Conservation (phyloP, 805 yeast species). For the Candida dajiaensis region DNA sequence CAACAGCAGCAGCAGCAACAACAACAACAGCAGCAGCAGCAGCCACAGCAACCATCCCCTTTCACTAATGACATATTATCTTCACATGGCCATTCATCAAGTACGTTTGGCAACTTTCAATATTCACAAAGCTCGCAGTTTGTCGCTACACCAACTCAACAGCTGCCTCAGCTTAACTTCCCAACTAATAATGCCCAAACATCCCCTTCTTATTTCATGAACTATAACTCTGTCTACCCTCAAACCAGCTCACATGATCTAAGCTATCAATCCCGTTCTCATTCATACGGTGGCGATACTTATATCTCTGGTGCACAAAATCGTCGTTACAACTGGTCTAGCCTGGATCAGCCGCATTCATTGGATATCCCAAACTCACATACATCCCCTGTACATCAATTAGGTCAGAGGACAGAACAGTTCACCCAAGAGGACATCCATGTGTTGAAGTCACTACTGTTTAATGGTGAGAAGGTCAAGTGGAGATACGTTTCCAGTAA, state of each 20-base stretch:
- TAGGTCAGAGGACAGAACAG: slow-evolving; percentile 4
- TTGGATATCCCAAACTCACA: slow-evolving; percentile 1
- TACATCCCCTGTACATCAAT: not conserved
- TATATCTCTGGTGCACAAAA: not conserved
- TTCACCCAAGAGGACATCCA: slow-evolving; percentile 37
- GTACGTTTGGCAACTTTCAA: not conserved
- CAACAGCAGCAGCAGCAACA: not conserved
- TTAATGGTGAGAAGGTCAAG: slow-evolving; percentile 49
- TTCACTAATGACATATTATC: not conserved
- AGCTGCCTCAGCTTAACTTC: slow-evolving; percentile 10
- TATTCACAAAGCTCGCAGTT: not conserved
- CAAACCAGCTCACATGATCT: not conserved
- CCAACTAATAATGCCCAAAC: slow-evolving; percentile 4
- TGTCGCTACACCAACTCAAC: slow-evolving; percentile 1
- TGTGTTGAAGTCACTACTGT: slow-evolving; percentile 40
- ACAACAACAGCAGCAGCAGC: not conserved
- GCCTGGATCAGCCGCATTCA: not conserved
- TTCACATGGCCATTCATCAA: not conserved
- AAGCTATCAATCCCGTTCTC: slow-evolving; percentile 3
- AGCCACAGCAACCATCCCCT: not conserved
- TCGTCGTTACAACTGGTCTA: not conserved
- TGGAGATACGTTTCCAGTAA: slow-evolving; percentile 50
- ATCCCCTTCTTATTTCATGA: slow-evolving; percentile 1
- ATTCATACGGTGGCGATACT: slow-evolving; percentile 7
- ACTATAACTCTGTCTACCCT: not conserved